Evolutionary conservation across 768 basidiomycete genomes (phyloP), one percentile per base, ranked within the genome.

Genomic region (Boletus huronensis): DNA sequence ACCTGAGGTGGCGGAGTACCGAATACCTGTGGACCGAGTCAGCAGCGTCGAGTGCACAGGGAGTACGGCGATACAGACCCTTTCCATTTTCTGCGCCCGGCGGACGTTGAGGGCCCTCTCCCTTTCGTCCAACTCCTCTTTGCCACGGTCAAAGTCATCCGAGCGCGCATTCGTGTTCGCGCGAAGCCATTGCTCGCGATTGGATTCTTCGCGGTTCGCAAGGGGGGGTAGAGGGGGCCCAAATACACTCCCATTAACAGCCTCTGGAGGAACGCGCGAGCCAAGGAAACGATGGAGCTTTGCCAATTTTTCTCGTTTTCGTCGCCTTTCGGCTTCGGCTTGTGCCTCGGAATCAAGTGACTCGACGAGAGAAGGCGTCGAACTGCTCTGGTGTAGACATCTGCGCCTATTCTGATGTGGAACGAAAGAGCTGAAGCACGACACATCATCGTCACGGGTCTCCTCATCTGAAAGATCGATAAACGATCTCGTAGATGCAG

Each of bases 201-300:
- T 52, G 11, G 67, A 68, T 16, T 73, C 75, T 48, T 69, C 67
- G 32, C 59, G 50, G 26, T 54, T 49, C 21, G 65, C 65, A 21
- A 64, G 60, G 31, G 73, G 66, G 1, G 74, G 73, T 9, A 71
- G 61, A n/a, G 73, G 58, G 17, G 65, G 58, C 17, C 67, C 65
- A 14, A 57, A 56, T 45, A 65, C 74, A 58, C 74, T 60, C 44
- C 82, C 85, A 36, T 85, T 76, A 13, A 88, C 84, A 34, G 90
- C 80, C 58, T 82, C 80, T 14, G 79, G 67, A 8, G 90, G 90
- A 26, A 93, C 86, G 31, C 82, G 81, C 19, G 88, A 90, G n/a
- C 90, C 91, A 32, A 93, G 78, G 72, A 87, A 92, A 43, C 91
- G 87, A 70, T 93, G 89, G 5, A 93, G 78, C 68, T 84, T 92